These are phyloP conservation scores for Tympanopsis confertula DNA, from an alignment of 2,329 filamentous ascomycete species.

Conservation along the genomic window DNA sequence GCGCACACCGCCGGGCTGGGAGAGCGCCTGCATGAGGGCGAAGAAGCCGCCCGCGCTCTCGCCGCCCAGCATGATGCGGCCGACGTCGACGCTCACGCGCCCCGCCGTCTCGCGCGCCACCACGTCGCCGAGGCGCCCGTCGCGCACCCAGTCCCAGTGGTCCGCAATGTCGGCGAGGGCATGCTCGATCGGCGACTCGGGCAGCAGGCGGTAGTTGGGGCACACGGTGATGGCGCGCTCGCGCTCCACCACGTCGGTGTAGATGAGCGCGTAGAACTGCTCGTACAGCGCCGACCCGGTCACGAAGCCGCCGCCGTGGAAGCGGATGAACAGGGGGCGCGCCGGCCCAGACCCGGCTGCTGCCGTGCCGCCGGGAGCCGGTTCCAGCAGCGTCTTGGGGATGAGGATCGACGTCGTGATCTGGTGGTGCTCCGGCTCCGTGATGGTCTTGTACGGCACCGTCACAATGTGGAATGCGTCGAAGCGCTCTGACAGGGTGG, in stretches of 20 bases:
- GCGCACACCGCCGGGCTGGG: too few relatives aligned
- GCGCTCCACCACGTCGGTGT: not conserved
- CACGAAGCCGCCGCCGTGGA: not conserved
- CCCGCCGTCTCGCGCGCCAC: not conserved
- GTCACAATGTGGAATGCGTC: not conserved
- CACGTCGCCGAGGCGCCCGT: too few relatives aligned
- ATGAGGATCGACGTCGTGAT: not conserved
- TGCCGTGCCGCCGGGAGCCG: too few relatives aligned
- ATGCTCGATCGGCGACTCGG: not conserved
- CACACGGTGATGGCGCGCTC: not conserved
- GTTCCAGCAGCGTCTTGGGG: not conserved
- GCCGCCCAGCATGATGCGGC: not conserved
- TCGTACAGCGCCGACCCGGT: not conserved
- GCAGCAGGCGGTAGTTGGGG: not conserved
- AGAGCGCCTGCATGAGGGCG: too few relatives aligned
- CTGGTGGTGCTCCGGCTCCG: not conserved
- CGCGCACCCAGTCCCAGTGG: not conserved
- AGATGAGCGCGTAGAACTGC: not conserved
- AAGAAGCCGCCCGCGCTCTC: not conserved
- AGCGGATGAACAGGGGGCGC: not conserved
- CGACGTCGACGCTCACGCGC: not conserved
- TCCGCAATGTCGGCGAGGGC: not conserved
- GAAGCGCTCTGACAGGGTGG: too few relatives aligned
- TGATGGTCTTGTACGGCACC: not conserved
- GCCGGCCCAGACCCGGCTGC: not conserved